Evolutionary conservation across 129 eudicot species (phyloP), one percentile per base, ranked within the genome.

Genomic region (Helichrysum umbraculigerum): DNA sequence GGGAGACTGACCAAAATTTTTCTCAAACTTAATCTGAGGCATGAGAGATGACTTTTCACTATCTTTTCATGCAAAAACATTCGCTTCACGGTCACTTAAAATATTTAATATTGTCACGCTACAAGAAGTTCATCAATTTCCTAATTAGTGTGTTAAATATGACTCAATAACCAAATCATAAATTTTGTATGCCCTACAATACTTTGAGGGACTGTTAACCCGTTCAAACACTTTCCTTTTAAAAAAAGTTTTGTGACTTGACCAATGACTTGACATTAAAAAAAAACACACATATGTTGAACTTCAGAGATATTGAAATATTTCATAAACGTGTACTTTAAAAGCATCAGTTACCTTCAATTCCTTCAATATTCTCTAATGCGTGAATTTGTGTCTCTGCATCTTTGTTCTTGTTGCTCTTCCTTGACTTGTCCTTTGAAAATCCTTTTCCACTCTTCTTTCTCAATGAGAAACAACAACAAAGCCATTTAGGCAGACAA

Each of bases 1-100:
- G 7, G 97, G 96, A 54, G 97, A 92, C 71, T 92, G 97, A 9
- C 97, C 96, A 32, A 92, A 92, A 69, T 92, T 92, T 76, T 92
- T 92, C 92, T 92, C 97, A n/a, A 92, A 87, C 77, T 92, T 92
- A 21, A 92, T 83, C 71, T 92, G 97, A 70, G 96, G 97, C 97
- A 92, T 92, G 68, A 92, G 91, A 37, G 96, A 59, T 67, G 97
- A 77, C 73, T 92, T 92, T 50, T 89, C 97, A 70, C 81, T 92
- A 30, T 92, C 97, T 1, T 89, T 91, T 78, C 97, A 96, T 91
- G 83, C 77, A 74, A 78, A 59, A 74, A 29, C 12, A 39, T n/a
- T 9, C 19, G 11, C 58, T 56, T 56, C 5, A 72, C 33, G 30
- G n/a, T 56, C 77, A 58, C 35, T 57, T 28, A 57, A 58, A 4